Base-by-base conservation (phyloP, 2,329 filamentous ascomycete genomes). In the Curvularia eragrostidis region DNA sequence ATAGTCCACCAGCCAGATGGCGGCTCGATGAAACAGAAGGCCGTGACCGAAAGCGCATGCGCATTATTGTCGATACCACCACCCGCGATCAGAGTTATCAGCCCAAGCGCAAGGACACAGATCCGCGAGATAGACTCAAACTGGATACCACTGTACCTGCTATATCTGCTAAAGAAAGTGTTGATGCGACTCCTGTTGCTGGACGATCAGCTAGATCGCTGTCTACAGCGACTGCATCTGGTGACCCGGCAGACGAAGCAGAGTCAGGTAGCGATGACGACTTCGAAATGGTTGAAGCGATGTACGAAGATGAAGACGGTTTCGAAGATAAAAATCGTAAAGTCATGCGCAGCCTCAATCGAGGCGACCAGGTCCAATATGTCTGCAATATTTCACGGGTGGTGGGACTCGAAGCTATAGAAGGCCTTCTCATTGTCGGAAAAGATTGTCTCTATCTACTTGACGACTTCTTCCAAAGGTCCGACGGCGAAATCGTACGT, bases 291-390 rank as follows among this genome's bases (percentile, higher is more conserved):
- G 89, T 99, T 6, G 93, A 98, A 59, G 94, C 97, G 60, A 93
- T 94, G 0, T 93, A 93, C 68, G 90, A 94, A 55, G 87, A 90
- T 39, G 86, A 91, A 24, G 92, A 95, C 65, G 89, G 88, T 1
- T 96, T 96, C 62, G 96, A 99, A 77, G 96, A 99, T 76, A 98
- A 97, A 80, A 98, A 99, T 71, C 87, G 96, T 43, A 97, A 97
- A 76, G 94, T 99, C 43, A 96, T 98, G 92, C 87, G 95, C 50
- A 94, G 92, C 62, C 83, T 99, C 10, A 90, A 97, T 67, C 89
- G 90, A 12, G 93, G 93, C 5, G 95, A 99, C 69, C 87, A 93
- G 54, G 94, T 99, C 1, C 91, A 97, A 74, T 90, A 91, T 55
- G 92, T 97, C 1, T 96, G 92, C 82, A 99, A 99, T 68, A 89